Conservation (phyloP, 129 eudicot species). For the Helianthus annuus region HanXRQr2.0-SUNRISE NC_035448.2:5055965-5056464, state of each 20-base stretch:
- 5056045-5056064: slow-evolving; percentile 72
- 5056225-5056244: slow-evolving; percentile 59
- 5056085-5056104: neutral
- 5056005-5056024: slow-evolving; percentile 67
- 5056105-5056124: neutral
- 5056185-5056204: slow-evolving; percentile 64
- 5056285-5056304: slow-evolving; percentile 13
- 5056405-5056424: slow-evolving; percentile 31
- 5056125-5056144: neutral
- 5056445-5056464: slow-evolving; percentile 42
- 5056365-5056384: slow-evolving; percentile 41
- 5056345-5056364: slow-evolving; percentile 63
- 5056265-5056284: neutral
- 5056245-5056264: slow-evolving; percentile 15
- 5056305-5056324: slow-evolving; percentile 59
- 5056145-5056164: slow-evolving; percentile 18
- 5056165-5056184: slow-evolving; percentile 65
- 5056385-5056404: slow-evolving; percentile 37
- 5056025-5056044: slow-evolving; percentile 51
- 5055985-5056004: slow-evolving; percentile 54
- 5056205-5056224: slow-evolving; percentile 57
- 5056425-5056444: slow-evolving; percentile 34
- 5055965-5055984: slow-evolving; percentile 11
- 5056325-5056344: slow-evolving; percentile 82
- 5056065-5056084: slow-evolving; percentile 57